Base-by-base conservation (phyloP, 2,329 filamentous ascomycete genomes). In the Colletotrichum melonis region DNA sequence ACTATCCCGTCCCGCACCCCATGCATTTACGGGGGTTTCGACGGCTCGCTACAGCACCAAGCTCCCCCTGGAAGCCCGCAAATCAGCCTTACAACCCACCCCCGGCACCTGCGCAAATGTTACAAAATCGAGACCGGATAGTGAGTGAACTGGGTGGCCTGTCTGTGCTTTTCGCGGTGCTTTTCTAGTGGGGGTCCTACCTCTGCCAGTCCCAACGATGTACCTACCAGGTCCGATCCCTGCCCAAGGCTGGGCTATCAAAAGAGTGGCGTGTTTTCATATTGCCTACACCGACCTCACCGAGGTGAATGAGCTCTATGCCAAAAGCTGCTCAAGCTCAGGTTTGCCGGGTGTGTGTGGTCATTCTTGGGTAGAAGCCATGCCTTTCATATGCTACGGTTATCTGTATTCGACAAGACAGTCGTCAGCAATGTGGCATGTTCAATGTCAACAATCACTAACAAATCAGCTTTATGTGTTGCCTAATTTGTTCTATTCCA, bases 41-140 rank as follows among this genome's bases (percentile, higher is more conserved):
- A 42, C 65, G 66, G 59, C 59, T 69, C 22, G 65, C 54, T 60
- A 69, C 66, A 72, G 70, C 66, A 72, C 66, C 59, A 22, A 64
- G 66, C 65, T 69, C 35, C 59, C 67, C 71, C 46, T 56, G 49
- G 60, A 42, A 73, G 67, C 67, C 67, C 46, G 67, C 67, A 71
- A 70, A 70, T 73, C 67, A 73, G 71, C 71, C 71, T 62, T 73
- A 70, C 56, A 22, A 26, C 30, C 35, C 52, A 22, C 22, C 32
- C 65, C 69, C 52, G 65, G 69, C 32, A 57, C 66, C 54, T 55
- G 58, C 32, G 57, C 1, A 55, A 28, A 28, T 28, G 58, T 38
- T 28, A 24, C 9, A 28, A 26, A 55, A 55, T 28, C 22, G 22
- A 55, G 26, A 55, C 52, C 16, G 11, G n/a, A 32, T 59, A n/a